phyloP scores from a whole-genome alignment of 805 yeast genomes.

The Candida hispaniensis region DNA sequence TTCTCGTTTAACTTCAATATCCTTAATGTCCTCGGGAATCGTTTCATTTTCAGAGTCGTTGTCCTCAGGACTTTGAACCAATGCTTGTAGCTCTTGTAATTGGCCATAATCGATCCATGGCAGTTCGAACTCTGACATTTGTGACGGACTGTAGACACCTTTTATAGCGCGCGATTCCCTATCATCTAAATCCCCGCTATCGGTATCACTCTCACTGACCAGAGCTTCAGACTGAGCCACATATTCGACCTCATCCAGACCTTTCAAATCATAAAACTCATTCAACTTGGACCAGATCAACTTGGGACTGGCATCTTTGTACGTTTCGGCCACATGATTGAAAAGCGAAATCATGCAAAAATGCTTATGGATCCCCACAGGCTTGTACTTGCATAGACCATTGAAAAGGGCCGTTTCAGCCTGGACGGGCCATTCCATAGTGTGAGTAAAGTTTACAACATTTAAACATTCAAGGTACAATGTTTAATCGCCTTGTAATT shows the following conservation, averaged over 20 bases:
- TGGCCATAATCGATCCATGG: conserved; percentile 8
- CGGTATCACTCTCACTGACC: conserved; percentile 12
- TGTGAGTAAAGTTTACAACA: background rate
- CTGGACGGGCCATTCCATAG: conserved; percentile 41
- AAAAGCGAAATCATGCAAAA: conserved; percentile 27
- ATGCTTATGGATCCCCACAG: conserved; percentile 45
- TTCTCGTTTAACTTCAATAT: too few relatives aligned
- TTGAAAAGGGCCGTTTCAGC: conserved; percentile 54
- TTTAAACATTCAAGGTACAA: background rate
- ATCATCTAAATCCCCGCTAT: conserved; percentile 3
- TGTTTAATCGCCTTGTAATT: too few relatives aligned
- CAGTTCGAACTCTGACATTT: conserved; percentile 11
- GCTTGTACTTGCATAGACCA: conserved; percentile 54
- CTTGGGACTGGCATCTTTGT: conserved; percentile 25
- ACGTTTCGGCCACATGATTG: conserved; percentile 23
- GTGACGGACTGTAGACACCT: conserved; percentile 10
- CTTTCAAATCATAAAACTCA: conserved; percentile 44
- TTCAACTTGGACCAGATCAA: conserved; percentile 48
- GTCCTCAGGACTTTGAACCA: too few relatives aligned
- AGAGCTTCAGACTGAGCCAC: conserved; percentile 8
- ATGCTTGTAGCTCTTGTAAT: conserved; percentile 6
- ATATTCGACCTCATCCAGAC: conserved; percentile 43
- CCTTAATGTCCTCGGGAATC: too few relatives aligned
- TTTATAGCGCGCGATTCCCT: conserved; percentile 9
- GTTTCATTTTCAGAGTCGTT: too few relatives aligned